phyloP scores from a whole-genome alignment of 2,329 filamentous ascomycete species.

The Alternaria dauci region DNA sequence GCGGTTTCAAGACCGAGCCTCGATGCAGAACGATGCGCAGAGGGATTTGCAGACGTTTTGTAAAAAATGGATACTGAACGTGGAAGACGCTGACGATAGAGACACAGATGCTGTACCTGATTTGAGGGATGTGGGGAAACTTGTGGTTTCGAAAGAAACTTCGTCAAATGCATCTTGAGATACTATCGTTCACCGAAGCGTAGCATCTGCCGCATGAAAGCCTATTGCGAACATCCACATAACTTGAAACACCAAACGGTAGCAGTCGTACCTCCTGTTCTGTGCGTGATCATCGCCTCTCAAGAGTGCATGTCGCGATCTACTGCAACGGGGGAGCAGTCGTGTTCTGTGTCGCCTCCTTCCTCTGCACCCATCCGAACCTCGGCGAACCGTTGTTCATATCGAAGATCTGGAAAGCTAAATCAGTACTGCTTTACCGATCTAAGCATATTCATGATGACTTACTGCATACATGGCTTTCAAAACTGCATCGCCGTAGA shows the following conservation, averaged over 20 bases:
- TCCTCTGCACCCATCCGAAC: constrained; percentile 35
- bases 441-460: background rate
- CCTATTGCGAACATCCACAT: background rate
- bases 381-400: constrained; percentile 29
- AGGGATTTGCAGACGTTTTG: background rate
- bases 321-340: constrained; percentile 24
- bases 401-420: constrained; percentile 27
- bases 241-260: background rate
- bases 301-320: background rate
- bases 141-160: background rate
- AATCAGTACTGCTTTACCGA: constrained; percentile 2
- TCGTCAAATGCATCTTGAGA: background rate
- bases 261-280: background rate
- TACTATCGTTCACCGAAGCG: background rate
- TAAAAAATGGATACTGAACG: background rate
- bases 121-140: background rate
- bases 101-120: background rate
- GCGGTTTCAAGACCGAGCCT: background rate
- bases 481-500: constrained; percentile 32
- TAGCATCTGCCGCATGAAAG: background rate
- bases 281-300: background rate
- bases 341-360: constrained; percentile 30
- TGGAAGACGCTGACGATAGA: background rate
- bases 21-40: background rate
- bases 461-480: constrained; percentile 37